phyloP scores from a whole-genome alignment of 345 rosid genomes.

The Eucalyptus sp. region DNA sequence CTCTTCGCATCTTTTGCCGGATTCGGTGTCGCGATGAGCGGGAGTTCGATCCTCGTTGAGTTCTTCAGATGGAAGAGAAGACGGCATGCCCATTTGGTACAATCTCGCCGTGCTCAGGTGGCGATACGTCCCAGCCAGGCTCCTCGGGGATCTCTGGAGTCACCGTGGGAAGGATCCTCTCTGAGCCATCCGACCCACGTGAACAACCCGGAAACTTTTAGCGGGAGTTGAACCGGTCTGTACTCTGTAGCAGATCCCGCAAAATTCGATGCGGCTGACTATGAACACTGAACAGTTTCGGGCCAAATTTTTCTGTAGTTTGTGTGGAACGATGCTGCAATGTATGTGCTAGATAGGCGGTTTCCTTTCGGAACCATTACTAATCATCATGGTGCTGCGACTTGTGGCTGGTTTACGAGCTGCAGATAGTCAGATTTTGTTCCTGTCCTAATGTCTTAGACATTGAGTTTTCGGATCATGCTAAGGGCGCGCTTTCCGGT shows the following conservation, averaged over 20 bases:
- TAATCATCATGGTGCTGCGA: background rate
- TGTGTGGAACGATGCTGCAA: background rate
- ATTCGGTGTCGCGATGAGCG: constrained; percentile 79
- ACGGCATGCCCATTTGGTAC: constrained; percentile 12
- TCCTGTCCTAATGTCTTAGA: background rate
- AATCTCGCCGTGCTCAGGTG: background rate
- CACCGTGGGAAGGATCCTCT: background rate
- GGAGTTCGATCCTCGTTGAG: constrained; percentile 67
- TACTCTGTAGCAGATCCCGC: background rate
- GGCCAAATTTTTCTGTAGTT: background rate
- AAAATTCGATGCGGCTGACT: background rate
- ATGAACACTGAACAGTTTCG: background rate
- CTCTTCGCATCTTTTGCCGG: constrained; percentile 80
- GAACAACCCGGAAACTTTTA: background rate
- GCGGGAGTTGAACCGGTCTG: background rate
- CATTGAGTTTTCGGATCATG: background rate
- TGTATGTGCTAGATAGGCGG: background rate
- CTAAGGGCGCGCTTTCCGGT: background rate
- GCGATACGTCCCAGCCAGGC: constrained; percentile 13
- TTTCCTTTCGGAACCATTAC: background rate
- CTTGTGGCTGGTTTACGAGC: background rate
- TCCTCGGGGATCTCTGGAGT: background rate
- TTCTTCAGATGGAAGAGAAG: constrained; percentile 63
- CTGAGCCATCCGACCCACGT: background rate
- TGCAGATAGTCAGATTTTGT: background rate